Evolutionary conservation across 257 asterid species (phyloP).

Genomic region (Nicotiana paniculata): DNA sequence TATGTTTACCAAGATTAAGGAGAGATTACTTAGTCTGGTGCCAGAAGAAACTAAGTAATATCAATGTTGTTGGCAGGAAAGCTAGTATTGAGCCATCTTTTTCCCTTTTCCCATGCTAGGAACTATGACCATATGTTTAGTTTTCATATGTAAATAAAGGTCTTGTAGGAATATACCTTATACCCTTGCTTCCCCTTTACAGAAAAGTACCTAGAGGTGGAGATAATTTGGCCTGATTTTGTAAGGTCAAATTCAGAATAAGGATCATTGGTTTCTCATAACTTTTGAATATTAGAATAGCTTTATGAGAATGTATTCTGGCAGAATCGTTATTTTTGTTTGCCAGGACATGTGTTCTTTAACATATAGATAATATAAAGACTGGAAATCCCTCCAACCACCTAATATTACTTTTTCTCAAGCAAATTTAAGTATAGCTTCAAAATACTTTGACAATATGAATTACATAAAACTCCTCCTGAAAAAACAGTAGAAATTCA

Average conservation of each 20-base stretch:
- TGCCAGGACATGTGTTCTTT: no score
- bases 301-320: no score
- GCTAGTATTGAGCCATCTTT: slow-evolving; percentile 55
- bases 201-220: neutral
- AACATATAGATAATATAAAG: no score
- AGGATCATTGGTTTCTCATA: neutral
- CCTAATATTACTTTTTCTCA: no score
- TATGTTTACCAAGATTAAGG: slow-evolving; percentile 48
- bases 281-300: neutral
- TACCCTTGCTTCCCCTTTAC: slow-evolving; percentile 6
- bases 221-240: slow-evolving; percentile 3
- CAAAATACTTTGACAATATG: no score
- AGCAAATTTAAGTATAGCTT: no score
- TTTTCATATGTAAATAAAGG: slow-evolving; percentile 4
- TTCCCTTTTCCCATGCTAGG: slow-evolving; percentile 73
- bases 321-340: no score
- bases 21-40: slow-evolving; percentile 66
- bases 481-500: no score
- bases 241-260: neutral
- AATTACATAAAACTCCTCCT: no score
- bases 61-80: slow-evolving; percentile 46
- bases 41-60: slow-evolving; percentile 45
- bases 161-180: neutral
- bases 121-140: neutral
- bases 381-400: no score